These are phyloP conservation scores for Hordeum marinum DNA, from an alignment of 176 grass and related monocot species.

Conservation along the genomic window DNA sequence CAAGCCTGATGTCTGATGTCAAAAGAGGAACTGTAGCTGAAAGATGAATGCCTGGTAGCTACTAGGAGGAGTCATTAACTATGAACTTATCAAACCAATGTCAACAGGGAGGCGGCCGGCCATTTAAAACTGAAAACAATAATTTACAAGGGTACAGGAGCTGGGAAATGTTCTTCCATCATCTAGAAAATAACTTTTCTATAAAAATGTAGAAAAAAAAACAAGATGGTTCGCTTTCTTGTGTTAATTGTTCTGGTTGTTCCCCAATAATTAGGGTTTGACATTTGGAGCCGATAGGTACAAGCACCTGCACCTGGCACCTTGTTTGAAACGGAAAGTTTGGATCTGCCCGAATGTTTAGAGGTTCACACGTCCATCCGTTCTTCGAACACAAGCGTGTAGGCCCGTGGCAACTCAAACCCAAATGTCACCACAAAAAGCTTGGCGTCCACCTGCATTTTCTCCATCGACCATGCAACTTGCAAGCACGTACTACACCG, in stretches of 20 bases:
- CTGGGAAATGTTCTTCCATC: background rate
- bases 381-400: no score
- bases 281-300: background rate
- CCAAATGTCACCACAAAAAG: background rate
- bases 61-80: background rate
- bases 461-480: no score
- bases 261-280: conserved; percentile 10
- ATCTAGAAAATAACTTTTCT: background rate
- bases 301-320: background rate
- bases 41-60: no score
- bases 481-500: no score
- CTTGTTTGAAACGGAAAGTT: conserved; percentile 13
- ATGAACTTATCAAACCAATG: background rate
- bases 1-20: no score
- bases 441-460: no score
- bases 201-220: background rate
- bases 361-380: background rate
- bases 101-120: background rate
- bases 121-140: background rate
- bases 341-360: background rate
- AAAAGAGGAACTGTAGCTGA: no score
- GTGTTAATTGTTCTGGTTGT: background rate
- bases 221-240: background rate
- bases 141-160: no score
- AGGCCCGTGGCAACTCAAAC: background rate